Percentiles rank a stretch among this genome's conserved stretches.
These are phyloP conservation scores for Collybia sordida DNA, from an alignment of 768 basidiomycete genomes.

Conservation along the genomic window DNA sequence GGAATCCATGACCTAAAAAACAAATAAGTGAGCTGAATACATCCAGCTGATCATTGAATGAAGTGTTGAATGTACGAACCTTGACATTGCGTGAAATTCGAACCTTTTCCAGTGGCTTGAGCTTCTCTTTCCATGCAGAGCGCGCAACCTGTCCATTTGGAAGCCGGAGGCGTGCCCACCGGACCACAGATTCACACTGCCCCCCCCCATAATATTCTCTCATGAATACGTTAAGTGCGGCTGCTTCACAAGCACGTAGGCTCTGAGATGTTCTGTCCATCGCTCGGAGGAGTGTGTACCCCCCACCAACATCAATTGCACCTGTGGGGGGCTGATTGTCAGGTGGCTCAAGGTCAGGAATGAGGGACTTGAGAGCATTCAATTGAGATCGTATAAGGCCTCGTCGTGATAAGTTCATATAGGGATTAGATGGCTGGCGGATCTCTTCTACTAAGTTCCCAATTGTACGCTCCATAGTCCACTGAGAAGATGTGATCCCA, in stretches of 20 bases:
- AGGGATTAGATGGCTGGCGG: conserved; percentile 11
- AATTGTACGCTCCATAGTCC: conserved; percentile 12
- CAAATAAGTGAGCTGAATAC: too few species aligned
- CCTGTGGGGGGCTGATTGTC: neutral
- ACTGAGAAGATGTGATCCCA: conserved; percentile 5
- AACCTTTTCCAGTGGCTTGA: neutral
- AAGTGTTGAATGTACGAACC: too few species aligned
- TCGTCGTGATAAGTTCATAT: conserved; percentile 7
- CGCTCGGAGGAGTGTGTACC: neutral
- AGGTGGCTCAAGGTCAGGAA: neutral
- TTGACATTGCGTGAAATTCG: neutral
- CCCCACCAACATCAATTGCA: neutral
- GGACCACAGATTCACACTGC: neutral
- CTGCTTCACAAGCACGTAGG: neutral
- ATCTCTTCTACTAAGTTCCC: conserved; percentile 14
- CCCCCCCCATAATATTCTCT: conserved; percentile 1
- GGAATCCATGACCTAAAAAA: too few species aligned
- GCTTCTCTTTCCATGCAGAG: conserved; percentile 17
- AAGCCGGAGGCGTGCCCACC: conserved; percentile 20
- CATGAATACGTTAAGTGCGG: neutral
- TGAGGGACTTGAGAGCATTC: neutral
- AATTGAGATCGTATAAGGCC: conserved; percentile 1
- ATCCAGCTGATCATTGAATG: too few species aligned
- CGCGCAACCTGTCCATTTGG: conserved; percentile 23
- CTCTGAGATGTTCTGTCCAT: neutral